Base-by-base conservation (phyloP, 345 rosid species). In the Nephelium lappaceum region DNA sequence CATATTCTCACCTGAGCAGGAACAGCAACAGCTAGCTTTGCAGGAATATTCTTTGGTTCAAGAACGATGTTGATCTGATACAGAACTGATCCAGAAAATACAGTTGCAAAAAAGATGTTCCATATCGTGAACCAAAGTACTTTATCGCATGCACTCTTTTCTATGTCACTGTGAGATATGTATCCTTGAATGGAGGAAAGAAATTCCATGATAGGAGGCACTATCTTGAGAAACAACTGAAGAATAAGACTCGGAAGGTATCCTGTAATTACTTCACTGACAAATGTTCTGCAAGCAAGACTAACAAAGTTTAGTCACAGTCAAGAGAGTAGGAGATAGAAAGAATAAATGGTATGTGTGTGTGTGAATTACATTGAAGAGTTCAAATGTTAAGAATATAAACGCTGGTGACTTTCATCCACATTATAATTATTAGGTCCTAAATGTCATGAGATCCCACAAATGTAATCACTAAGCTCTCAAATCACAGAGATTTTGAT, bases 201-300 rank as follows among this genome's bases (percentile, higher is more conserved):
- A 85, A 92, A 90, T 80, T 88, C 93, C 99, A 95, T 93, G 77
- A 92, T 84, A 14, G 98, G 97, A 70, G 99, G 98, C 73, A 91
- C 97, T 1, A 88, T 64, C 88, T 88, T 92, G 55, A 95, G 96
- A 83, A 91, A 88, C 81, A 89, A 69, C 86, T 66, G 91, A 83
- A 93, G 98, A 83, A 95, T 93, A 57, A 95, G 94, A 84, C 91
- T 95, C 68, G 99, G 99, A 83, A 95, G 95, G 75, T 95, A 95
- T 38, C 99, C 99, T 3, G 98, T 95, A 66, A 95, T 71, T 63
- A 95, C 88, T 81, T 92, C 82, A 84, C 88, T 93, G 49, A 93
- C 81, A 67, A 92, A 83, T 70, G 89, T 86, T 84, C 99, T 95
- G 97, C 91, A 91, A 83, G 74, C 64, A 60, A 83, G 65, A 85